phyloP scores from a whole-genome alignment of 2,329 filamentous ascomycete genomes.

The Colletotrichum lindemuthianum region DNA sequence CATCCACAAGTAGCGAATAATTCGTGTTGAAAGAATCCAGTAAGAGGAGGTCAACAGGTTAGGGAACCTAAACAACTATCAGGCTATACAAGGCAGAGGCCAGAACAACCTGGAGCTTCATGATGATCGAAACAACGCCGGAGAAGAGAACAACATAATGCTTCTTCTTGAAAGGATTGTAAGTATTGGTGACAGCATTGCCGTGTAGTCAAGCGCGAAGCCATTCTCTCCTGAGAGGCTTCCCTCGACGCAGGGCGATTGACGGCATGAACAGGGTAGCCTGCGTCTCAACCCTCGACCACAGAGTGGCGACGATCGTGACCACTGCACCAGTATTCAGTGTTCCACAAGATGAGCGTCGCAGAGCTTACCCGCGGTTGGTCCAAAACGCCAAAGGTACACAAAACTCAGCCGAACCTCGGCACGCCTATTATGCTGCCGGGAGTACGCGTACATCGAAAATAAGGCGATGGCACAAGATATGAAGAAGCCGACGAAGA shows the following conservation, averaged over 20 bases:
- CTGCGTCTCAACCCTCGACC: constrained; percentile 20
- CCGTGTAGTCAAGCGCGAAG: constrained; percentile 10
- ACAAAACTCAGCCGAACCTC: not conserved
- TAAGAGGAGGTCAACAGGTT: not conserved
- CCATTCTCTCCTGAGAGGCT: not conserved
- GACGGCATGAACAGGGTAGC: constrained; percentile 20
- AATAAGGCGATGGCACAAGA: not conserved
- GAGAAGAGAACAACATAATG: not conserved
- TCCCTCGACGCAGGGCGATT: not conserved
- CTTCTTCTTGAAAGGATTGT: not conserved
- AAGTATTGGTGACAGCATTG: not conserved
- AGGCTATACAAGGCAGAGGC: not conserved
- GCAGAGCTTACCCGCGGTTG: constrained; percentile 12
- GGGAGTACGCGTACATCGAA: not conserved
- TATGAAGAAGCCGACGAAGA: constrained; percentile 8
- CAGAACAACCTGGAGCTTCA: not conserved
- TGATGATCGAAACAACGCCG: not conserved
- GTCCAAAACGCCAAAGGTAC: constrained; percentile 20
- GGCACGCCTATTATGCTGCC: not conserved
- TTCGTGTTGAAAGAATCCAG: not conserved
- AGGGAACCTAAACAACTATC: not conserved
- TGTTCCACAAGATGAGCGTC: too few species aligned
- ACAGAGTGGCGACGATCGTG: constrained; percentile 5
- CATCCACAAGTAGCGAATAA: not conserved
- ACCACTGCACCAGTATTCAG: not conserved